phyloP scores from a whole-genome alignment of 768 basidiomycete species.

The Amanita thiersii region DNA sequence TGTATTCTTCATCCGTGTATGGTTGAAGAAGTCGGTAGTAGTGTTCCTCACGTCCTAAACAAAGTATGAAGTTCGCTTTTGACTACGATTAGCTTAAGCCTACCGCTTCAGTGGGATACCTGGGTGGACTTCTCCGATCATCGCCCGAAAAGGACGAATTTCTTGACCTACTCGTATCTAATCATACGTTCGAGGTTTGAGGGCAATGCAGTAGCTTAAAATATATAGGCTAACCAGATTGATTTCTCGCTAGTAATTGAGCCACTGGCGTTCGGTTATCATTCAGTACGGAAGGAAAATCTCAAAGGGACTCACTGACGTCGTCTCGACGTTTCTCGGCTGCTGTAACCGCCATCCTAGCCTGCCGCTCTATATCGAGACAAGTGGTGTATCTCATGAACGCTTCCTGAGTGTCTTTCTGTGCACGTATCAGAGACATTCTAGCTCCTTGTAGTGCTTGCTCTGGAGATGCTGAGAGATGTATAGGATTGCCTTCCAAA shows the following conservation, averaged over 20 bases:
- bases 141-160: conserved; percentile 46
- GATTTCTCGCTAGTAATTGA: conserved; percentile 37
- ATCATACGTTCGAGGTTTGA: conserved; percentile 1
- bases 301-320: conserved; percentile 31
- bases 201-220: background rate
- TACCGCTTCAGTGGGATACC: conserved; percentile 36
- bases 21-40: conserved; percentile 32
- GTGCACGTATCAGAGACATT: conserved; percentile 50
- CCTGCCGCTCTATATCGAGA: conserved; percentile 60
- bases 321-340: conserved; percentile 70
- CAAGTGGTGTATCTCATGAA: conserved; percentile 63
- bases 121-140: conserved; percentile 35
- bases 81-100: too few relatives aligned
- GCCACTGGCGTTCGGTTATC: conserved; percentile 28
- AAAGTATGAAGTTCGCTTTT: conserved; percentile 6
- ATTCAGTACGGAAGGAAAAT: conserved; percentile 11
- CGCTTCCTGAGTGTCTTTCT: conserved; percentile 66
- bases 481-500: conserved; percentile 7
- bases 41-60: conserved; percentile 29
- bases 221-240: conserved; percentile 19
- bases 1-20: conserved; percentile 33
- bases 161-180: conserved; percentile 31
- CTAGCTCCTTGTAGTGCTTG: conserved; percentile 59
- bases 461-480: conserved; percentile 28
- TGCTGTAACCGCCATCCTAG: conserved; percentile 51